Evolutionary conservation across 148 eudicot genomes (phyloP).

Genomic region (Heliosperma pusillum): DNA sequence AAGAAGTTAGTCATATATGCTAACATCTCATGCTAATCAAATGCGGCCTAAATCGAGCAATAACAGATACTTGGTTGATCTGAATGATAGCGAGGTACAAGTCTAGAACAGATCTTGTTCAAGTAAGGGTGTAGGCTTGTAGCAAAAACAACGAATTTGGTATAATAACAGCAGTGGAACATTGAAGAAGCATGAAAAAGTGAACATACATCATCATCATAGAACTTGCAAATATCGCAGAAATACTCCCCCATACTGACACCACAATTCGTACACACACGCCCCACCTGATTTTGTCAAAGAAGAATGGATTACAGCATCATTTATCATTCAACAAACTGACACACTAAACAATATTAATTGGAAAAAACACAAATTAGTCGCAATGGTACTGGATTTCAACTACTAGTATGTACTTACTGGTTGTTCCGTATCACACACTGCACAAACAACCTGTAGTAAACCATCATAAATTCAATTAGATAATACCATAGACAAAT

Average conservation of each 20-base stretch:
- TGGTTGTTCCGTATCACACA: slow-evolving; percentile 97
- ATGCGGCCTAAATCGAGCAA: not conserved
- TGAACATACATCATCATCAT: slow-evolving; percentile 87
- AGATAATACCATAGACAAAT: too few relatives aligned
- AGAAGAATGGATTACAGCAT: slow-evolving; percentile 11
- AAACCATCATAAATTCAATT: slow-evolving; percentile 13
- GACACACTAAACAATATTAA: not conserved
- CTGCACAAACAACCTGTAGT: slow-evolving; percentile 78
- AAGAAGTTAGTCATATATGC: not conserved
- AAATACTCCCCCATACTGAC: slow-evolving; percentile 92
- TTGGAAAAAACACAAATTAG: not conserved
- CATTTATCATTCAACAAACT: slow-evolving; percentile 9
- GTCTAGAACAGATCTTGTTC: too few relatives aligned
- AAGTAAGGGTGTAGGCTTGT: too few relatives aligned
- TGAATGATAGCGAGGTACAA: too few relatives aligned
- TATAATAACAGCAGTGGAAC: too few relatives aligned
- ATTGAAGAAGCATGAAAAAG: not conserved
- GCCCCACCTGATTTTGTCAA: slow-evolving; percentile 48
- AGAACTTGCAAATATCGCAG: slow-evolving; percentile 78
- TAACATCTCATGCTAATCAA: not conserved
- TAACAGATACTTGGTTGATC: not conserved
- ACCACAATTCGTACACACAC: slow-evolving; percentile 76
- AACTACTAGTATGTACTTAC: slow-evolving; percentile 48
- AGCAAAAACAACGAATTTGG: too few relatives aligned
- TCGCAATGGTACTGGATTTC: not conserved